A percentile compares a stretch with the other conserved stretches of the same genome.
These are phyloP conservation scores for Populus davidiana DNA, from an alignment of 345 rosid species.

Conservation along the genomic window DNA sequence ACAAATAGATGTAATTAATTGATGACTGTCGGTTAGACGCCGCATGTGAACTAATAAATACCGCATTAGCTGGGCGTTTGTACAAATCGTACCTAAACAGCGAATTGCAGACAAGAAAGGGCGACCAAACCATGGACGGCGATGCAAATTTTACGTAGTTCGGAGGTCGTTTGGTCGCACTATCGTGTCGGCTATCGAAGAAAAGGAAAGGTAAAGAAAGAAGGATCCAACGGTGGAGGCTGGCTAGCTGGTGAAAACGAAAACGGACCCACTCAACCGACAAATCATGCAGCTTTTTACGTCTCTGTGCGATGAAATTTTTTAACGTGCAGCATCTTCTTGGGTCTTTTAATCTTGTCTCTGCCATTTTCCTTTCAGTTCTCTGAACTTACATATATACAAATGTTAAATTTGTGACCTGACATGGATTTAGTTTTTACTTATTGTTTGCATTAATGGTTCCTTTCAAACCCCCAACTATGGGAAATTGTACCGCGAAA, in stretches of 20 bases:
- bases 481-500: too few relatives aligned
- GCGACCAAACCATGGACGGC: neutral
- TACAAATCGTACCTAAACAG: neutral
- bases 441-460: too few relatives aligned
- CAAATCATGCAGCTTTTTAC: neutral
- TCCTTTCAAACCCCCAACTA: too few relatives aligned
- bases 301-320: neutral
- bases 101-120: neutral
- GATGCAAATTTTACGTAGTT: neutral
- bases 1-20: too few relatives aligned
- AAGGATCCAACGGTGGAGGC: neutral
- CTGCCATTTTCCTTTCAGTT: neutral
- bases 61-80: neutral
- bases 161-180: neutral
- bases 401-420: too few relatives aligned
- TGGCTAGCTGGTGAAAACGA: neutral
- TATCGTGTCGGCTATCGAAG: slow-evolving; percentile 2
- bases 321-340: neutral
- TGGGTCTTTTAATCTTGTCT: neutral
- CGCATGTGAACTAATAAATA: neutral
- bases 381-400: too few relatives aligned
- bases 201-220: neutral
- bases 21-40: neutral
- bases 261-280: slow-evolving; percentile 1
- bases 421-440: too few relatives aligned